These are phyloP conservation scores for Furcasterigmium furcatum DNA, from an alignment of 2,329 filamentous ascomycete genomes.

Conservation along the genomic window DNA sequence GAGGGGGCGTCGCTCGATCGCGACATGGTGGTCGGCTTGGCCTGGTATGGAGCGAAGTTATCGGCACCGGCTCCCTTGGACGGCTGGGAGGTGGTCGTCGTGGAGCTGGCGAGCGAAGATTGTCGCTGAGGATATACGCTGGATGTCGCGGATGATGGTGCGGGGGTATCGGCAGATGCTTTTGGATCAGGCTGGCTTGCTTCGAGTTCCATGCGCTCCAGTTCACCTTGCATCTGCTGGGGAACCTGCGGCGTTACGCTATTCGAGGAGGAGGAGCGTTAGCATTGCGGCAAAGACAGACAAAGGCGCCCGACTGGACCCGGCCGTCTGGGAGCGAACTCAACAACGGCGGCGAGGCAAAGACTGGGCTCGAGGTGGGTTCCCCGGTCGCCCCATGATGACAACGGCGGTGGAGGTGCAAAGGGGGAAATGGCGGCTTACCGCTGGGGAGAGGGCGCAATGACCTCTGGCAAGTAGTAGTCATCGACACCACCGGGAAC, in stretches of 20 bases:
- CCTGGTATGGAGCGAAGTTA: constrained; percentile 23
- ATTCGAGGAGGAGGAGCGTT: constrained; percentile 30
- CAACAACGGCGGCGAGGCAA: not conserved
- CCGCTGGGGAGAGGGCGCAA: constrained; percentile 56
- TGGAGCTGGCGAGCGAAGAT: constrained; percentile 1
- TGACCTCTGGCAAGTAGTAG: constrained; percentile 57
- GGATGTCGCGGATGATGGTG: not conserved
- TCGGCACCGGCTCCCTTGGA: not conserved
- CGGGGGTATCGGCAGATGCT: constrained; percentile 35
- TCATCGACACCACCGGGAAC: constrained; percentile 56
- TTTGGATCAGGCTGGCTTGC: constrained; percentile 43
- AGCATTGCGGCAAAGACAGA: constrained; percentile 23
- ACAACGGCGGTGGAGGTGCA: constrained; percentile 1
- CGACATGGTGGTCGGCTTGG: constrained; percentile 26
- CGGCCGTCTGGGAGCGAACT: constrained; percentile 9
- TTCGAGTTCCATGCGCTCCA: constrained; percentile 86
- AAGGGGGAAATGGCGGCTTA: constrained; percentile 19
- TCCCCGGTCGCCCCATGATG: not conserved
- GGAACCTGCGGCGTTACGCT: constrained; percentile 95
- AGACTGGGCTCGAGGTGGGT: not conserved
- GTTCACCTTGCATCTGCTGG: constrained; percentile 92
- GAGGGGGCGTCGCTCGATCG: constrained; percentile 62
- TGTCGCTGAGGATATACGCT: not conserved
- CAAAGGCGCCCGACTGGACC: not conserved
- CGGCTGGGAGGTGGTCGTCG: not conserved